Conservation (phyloP, 345 rosid species). For the Sisymbrium altissimum region DNA sequence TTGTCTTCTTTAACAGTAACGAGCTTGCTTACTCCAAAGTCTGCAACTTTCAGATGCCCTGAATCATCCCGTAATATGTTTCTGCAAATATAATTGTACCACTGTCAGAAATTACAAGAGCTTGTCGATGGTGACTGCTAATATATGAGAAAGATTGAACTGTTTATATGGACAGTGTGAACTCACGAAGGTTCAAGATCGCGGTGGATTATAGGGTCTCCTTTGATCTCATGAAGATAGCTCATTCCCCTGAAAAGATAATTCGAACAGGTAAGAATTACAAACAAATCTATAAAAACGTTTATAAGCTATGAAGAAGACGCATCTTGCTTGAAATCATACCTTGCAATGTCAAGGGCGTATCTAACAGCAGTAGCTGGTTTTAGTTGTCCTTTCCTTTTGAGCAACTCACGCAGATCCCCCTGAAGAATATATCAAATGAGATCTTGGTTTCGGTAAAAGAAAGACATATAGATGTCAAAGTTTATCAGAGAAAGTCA, state of each 20-base stretch:
- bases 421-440: slow-evolving; percentile 50
- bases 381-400: slow-evolving; percentile 56
- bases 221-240: slow-evolving; percentile 88
- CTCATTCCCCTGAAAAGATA: slow-evolving; percentile 89
- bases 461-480: not conserved
- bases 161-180: not conserved
- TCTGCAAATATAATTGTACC: slow-evolving; percentile 42
- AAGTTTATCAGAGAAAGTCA: not conserved
- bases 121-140: not conserved
- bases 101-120: slow-evolving; percentile 25
- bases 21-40: slow-evolving; percentile 91
- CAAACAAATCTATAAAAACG: too few relatives aligned
- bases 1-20: slow-evolving; percentile 81
- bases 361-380: slow-evolving; percentile 59
- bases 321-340: too few relatives aligned
- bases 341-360: slow-evolving; percentile 98
- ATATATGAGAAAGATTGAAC: not conserved
- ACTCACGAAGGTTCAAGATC: slow-evolving; percentile 99
- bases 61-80: slow-evolving; percentile 92
- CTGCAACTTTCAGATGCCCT: slow-evolving; percentile 95
- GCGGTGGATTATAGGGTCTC: slow-evolving; percentile 85
- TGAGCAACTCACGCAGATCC: slow-evolving; percentile 61
- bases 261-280: not conserved
- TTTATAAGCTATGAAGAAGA: not conserved
- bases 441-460: slow-evolving; percentile 2